A percentile compares a stretch with the other conserved stretches of the same genome.
Conservation (phyloP, 2,329 filamentous ascomycete genomes). For the Myriosclerotinia scirpicola region DNA sequence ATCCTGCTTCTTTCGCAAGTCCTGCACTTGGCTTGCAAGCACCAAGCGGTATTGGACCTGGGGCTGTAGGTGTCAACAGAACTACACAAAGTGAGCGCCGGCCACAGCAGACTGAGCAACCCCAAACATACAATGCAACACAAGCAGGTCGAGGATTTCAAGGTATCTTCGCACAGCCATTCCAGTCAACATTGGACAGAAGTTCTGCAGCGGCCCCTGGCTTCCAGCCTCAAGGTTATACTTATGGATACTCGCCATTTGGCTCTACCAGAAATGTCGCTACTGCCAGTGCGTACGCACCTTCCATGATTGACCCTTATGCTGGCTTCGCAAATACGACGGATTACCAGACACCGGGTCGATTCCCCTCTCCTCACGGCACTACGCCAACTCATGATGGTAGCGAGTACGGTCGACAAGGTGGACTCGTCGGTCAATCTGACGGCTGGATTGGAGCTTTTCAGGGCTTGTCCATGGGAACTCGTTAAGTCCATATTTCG, state of each 20-base stretch:
- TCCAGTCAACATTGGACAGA: conserved; percentile 47
- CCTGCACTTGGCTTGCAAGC: conserved; percentile 71
- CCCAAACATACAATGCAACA: conserved; percentile 30
- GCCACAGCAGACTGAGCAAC: conserved; percentile 43
- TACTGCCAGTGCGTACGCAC: conserved; percentile 42
- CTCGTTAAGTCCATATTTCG: conserved; percentile 31
- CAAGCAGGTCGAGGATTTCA: conserved; percentile 37
- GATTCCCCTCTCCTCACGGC: conserved; percentile 48
- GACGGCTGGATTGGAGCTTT: conserved; percentile 63
- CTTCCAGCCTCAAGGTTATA: conserved; percentile 45
- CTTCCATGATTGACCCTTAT: conserved; percentile 48
- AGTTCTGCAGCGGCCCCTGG: conserved; percentile 43
- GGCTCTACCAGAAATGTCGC: conserved; percentile 44
- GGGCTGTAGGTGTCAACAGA: conserved; percentile 58
- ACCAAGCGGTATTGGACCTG: conserved; percentile 65
- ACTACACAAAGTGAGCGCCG: conserved; percentile 44
- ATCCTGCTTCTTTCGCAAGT: conserved; percentile 90
- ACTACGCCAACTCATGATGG: conserved; percentile 43
- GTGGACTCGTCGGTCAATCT: conserved; percentile 41
- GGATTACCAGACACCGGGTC: conserved; percentile 50
- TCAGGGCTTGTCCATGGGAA: conserved; percentile 70
- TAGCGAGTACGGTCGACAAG: conserved; percentile 47
- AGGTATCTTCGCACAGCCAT: conserved; percentile 46
- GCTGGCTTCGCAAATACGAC: conserved; percentile 44
- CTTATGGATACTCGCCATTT: conserved; percentile 48